phyloP scores from a whole-genome alignment of 148 eudicot genomes.

The Cornus florida region DNA sequence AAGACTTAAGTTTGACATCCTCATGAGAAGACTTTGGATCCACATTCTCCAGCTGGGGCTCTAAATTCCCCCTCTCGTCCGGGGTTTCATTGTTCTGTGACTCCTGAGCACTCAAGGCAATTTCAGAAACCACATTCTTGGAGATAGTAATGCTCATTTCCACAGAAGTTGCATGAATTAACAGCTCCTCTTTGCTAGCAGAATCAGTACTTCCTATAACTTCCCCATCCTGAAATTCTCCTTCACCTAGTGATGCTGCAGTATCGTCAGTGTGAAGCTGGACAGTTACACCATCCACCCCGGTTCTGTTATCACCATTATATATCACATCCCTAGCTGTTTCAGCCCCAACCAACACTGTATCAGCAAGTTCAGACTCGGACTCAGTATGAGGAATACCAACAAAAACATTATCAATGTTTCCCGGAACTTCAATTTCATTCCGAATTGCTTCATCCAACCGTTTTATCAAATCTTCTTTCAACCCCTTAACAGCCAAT shows the following conservation, averaged over 20 bases:
- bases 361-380: conserved; percentile 18
- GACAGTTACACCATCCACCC: conserved; percentile 19
- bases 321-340: conserved; percentile 13
- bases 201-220: conserved; percentile 21
- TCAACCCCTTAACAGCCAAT: conserved; percentile 71
- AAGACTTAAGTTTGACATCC: conserved; percentile 47
- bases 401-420: conserved; percentile 26
- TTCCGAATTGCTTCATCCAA: conserved; percentile 64
- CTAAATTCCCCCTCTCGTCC: conserved; percentile 15
- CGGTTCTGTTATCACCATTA: conserved; percentile 9
- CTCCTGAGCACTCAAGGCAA: conserved; percentile 20
- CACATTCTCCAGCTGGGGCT: conserved; percentile 25
- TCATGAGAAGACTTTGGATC: conserved; percentile 37
- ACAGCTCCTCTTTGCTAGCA: conserved; percentile 21
- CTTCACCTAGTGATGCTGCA: conserved; percentile 25
- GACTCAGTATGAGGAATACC: conserved; percentile 24
- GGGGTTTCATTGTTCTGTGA: conserved; percentile 19
- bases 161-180: conserved; percentile 24
- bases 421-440: conserved; percentile 41
- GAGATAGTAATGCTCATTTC: conserved; percentile 23
- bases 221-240: conserved; percentile 18
- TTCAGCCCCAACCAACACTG: conserved; percentile 19
- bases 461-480: conserved; percentile 71
- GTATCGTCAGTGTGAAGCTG: conserved; percentile 18
- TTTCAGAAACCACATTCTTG: conserved; percentile 30